Evolutionary conservation across 2,329 filamentous ascomycete genomes (phyloP).

Genomic region (Claviceps humidiphila): DNA sequence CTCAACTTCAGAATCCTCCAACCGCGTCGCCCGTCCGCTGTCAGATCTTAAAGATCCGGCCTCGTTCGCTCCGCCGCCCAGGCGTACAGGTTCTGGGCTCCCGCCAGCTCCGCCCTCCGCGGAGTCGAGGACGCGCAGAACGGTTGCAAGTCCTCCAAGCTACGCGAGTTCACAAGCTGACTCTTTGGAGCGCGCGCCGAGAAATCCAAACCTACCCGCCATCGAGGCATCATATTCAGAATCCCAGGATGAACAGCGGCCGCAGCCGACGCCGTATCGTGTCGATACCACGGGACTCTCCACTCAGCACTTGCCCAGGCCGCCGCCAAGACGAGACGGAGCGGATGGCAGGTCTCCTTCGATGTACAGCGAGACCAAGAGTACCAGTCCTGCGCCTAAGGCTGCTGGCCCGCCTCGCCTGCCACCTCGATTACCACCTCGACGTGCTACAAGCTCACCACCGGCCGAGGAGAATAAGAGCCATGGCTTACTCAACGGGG

Average conservation of each 20-base stretch:
- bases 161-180: constrained; percentile 18
- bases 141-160: constrained; percentile 19
- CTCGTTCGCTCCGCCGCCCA: constrained; percentile 71
- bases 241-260: constrained; percentile 17
- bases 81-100: constrained; percentile 31
- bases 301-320: constrained; percentile 56
- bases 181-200: constrained; percentile 17
- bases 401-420: constrained; percentile 37
- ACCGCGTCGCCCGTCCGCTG: constrained; percentile 45
- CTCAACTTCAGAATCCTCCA: constrained; percentile 5
- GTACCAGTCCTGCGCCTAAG: neutral
- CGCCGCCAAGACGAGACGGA: constrained; percentile 43
- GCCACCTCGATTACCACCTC: constrained; percentile 29
- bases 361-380: constrained; percentile 15
- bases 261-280: constrained; percentile 52
- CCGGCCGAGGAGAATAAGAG: neutral
- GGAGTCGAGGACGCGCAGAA: constrained; percentile 13
- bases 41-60: constrained; percentile 60
- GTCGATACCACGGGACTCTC: constrained; percentile 58
- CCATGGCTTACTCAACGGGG: constrained; percentile 29
- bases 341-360: constrained; percentile 20
- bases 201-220: constrained; percentile 14
- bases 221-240: constrained; percentile 1
- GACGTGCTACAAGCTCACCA: constrained; percentile 8
- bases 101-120: constrained; percentile 13